phyloP scores from a whole-genome alignment of 108 stramenopile genomes.

The Poteriospumella lacustris region DNA sequence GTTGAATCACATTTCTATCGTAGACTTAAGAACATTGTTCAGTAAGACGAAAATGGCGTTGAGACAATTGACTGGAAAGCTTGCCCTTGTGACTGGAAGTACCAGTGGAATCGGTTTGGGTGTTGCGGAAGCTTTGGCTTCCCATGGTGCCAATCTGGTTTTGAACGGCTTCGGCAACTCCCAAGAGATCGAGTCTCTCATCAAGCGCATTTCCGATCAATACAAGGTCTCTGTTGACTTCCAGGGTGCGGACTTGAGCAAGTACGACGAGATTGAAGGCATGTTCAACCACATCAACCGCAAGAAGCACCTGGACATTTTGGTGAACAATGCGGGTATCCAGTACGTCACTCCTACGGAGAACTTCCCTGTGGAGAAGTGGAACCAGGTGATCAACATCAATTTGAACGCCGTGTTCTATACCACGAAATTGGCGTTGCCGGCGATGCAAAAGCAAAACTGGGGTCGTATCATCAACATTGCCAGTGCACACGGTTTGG shows the following conservation, averaged over 20 bases:
- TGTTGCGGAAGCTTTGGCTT: constrained; percentile 15
- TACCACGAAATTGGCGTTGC: constrained; percentile 46
- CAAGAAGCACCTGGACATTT: not conserved
- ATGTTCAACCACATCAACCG: not conserved
- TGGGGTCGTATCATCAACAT: constrained; percentile 66
- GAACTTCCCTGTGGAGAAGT: constrained; percentile 30
- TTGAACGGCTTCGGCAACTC: constrained; percentile 18
- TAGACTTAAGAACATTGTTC: no score
- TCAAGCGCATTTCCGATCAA: not conserved
- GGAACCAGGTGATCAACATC: constrained; percentile 31
- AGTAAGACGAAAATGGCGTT: no score
- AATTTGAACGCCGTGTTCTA: constrained; percentile 35
- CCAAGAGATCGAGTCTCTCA: constrained; percentile 5
- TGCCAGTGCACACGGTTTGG: constrained; percentile 43
- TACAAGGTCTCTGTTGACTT: constrained; percentile 5
- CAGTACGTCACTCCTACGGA: constrained; percentile 36
- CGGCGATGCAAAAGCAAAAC: constrained; percentile 57
- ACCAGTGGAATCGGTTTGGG: constrained; percentile 38
- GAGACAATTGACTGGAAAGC: no score
- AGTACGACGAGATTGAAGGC: not conserved
- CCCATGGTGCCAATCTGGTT: constrained; percentile 25
- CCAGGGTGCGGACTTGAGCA: not conserved
- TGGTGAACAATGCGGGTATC: constrained; percentile 39
- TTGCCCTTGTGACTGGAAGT: constrained; percentile 32
- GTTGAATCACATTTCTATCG: no score